Conservation (phyloP, 768 basidiomycete species). For the Agaricus subrufescens region DNA sequence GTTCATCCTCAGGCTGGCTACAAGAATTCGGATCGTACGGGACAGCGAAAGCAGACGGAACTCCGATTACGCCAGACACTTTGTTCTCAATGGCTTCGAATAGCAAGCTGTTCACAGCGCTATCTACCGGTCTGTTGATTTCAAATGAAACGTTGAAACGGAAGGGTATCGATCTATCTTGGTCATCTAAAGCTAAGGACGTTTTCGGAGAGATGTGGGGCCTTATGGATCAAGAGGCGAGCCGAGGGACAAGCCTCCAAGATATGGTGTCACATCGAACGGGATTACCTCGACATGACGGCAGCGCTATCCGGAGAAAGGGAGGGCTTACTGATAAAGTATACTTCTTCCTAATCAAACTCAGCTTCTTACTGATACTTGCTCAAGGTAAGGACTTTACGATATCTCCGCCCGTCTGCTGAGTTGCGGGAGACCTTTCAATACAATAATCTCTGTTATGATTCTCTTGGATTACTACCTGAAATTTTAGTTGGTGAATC, state of each 20-base stretch:
- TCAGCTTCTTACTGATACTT: background rate
- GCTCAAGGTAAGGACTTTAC: slow-evolving; percentile 29
- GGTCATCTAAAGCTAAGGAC: slow-evolving; percentile 31
- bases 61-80: slow-evolving; percentile 36
- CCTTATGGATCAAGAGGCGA: slow-evolving; percentile 32
- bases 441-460: slow-evolving; percentile 45
- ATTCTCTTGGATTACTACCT: slow-evolving; percentile 35
- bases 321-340: slow-evolving; percentile 20
- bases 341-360: slow-evolving; percentile 21
- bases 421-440: slow-evolving; percentile 36
- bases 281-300: slow-evolving; percentile 42
- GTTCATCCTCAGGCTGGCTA: slow-evolving; percentile 26
- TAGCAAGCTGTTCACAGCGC: slow-evolving; percentile 36
- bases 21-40: slow-evolving; percentile 37
- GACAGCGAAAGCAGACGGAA: slow-evolving; percentile 24
- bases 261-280: slow-evolving; percentile 41
- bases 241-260: slow-evolving; percentile 28
- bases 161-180: slow-evolving; percentile 23
- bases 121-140: slow-evolving; percentile 34
- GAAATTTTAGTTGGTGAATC: slow-evolving; percentile 32
- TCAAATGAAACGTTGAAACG: slow-evolving; percentile 29
- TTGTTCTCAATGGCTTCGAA: slow-evolving; percentile 42
- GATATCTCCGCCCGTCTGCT: slow-evolving; percentile 34
- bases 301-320: slow-evolving; percentile 22
- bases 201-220: slow-evolving; percentile 32